A percentile compares a stretch with the other conserved stretches of the same genome.
Evolutionary conservation across 225 moss, liverwort and hornwort genomes (phyloP).

Genomic region (Climacium dendroides): DNA sequence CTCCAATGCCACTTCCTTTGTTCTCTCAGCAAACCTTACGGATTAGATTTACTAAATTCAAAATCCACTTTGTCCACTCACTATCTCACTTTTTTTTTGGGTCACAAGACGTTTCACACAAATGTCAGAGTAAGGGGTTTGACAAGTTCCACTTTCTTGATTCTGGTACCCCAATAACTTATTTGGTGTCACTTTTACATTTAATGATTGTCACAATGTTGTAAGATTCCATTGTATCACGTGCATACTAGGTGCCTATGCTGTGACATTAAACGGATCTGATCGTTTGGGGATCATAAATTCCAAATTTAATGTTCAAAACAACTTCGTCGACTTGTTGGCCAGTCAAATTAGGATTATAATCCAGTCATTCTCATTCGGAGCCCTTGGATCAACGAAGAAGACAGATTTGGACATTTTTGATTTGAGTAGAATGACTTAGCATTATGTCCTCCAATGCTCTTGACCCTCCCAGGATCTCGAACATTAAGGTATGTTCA

Average conservation of each 20-base stretch:
- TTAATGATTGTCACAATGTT: not conserved
- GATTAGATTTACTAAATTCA: not conserved
- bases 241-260: not conserved
- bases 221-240: not conserved
- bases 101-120: not conserved
- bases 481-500: not conserved
- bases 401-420: not conserved
- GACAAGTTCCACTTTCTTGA: not conserved
- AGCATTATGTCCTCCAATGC: not conserved
- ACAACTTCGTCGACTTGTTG: not conserved
- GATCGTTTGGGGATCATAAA: not conserved
- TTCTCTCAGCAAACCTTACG: not conserved
- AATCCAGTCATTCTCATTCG: not conserved
- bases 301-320: not conserved
- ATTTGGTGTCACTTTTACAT: no score
- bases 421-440: not conserved
- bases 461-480: not conserved
- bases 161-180: not conserved
- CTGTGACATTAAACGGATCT: not conserved
- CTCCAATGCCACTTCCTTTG: not conserved
- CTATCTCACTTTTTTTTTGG: not conserved
- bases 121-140: not conserved
- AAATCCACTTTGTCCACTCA: not conserved
- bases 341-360: not conserved
- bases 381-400: not conserved